Base-by-base conservation (phyloP, 208 protist species). In the Leishmania tropica region DNA sequence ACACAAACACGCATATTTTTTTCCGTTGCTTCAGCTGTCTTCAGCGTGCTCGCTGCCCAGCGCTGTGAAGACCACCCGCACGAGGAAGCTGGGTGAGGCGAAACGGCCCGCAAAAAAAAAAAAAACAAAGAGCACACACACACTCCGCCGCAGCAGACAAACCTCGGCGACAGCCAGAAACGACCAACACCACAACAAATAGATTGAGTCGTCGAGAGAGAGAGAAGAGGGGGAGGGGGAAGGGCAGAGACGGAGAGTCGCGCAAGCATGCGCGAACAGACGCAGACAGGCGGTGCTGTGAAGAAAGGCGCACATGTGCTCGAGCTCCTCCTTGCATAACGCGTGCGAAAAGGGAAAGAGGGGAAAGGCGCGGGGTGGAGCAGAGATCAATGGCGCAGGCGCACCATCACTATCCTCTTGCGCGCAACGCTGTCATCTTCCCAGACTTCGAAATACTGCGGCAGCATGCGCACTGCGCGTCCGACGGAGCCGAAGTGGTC, bases 361-460 rank as follows among this genome's bases (percentile, higher is more conserved):
- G 3, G 3, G 45, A 74, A 53, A 13, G 24, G 21, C 2, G n/a
- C 3, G 45, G 28, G 28, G 13, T 6, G 54, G 7, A 15, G 17
- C 47, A 24, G 3, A 15, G 47, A 17, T 62, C 35, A 76, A 48
- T 62, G 51, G 2, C 73, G 73, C 31, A 76, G 51, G 6, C 75
- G 75, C 37, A 78, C 75, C 75, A 78, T 67, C 37, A 65, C 19
- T 15, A 78, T 47, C 24, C 28, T 78, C 13, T 78, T 78, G 24
- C 75, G 75, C 24, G 54, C 56, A 35, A 10, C 40, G 37, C 4
- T n/a, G 40, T 48, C 24, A 31, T 35, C 10, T 40, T 78, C 35
- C 75, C 48, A 51, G 5, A 83, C 56, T 56, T 65, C 58, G 58
- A 97, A 96, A 71, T 93, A 96, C 72, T 97, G 93, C 31, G 94